Conservation (phyloP, 1,284 basidiomycete genomes). For the Thelephora terrestris region DNA sequence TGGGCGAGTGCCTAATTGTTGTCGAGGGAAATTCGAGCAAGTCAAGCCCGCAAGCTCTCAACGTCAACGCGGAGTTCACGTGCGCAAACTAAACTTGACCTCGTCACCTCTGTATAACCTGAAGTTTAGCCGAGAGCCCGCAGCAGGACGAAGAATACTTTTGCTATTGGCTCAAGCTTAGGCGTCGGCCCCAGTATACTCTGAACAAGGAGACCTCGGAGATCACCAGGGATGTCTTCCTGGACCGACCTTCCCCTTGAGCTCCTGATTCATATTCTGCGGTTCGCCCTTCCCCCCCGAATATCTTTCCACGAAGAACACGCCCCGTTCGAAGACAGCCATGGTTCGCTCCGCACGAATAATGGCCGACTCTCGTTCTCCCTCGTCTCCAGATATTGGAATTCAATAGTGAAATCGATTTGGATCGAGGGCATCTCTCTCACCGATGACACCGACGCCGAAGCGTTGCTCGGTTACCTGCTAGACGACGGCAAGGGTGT, state of each 20-base stretch:
- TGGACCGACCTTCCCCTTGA: constrained; percentile 16
- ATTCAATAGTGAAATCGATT: constrained; percentile 29
- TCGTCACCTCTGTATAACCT: too few relatives aligned
- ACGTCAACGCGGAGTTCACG: too few relatives aligned
- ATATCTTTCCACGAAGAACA: constrained; percentile 13
- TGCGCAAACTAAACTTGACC: too few relatives aligned
- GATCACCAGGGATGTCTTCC: not conserved
- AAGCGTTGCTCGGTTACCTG: constrained; percentile 20
- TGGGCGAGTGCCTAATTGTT: too few relatives aligned
- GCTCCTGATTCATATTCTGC: constrained; percentile 23
- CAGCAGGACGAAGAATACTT: too few relatives aligned
- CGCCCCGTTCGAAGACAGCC: constrained; percentile 16
- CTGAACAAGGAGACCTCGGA: too few relatives aligned
- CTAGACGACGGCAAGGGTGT: constrained; percentile 18
- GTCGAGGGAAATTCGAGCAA: too few relatives aligned
- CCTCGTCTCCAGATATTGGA: constrained; percentile 49
- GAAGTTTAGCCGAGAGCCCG: too few relatives aligned
- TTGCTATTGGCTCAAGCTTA: too few relatives aligned
- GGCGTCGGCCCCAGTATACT: too few relatives aligned
- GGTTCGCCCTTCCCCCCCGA: constrained; percentile 17
- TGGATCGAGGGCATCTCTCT: constrained; percentile 48
- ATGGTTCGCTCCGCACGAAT: constrained; percentile 5
- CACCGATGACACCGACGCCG: constrained; percentile 17
- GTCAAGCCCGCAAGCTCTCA: too few relatives aligned
- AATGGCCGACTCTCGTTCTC: constrained; percentile 32